These are phyloP conservation scores for Solanum peruvianum DNA, from an alignment of 257 asterid species.

Conservation along the genomic window DNA sequence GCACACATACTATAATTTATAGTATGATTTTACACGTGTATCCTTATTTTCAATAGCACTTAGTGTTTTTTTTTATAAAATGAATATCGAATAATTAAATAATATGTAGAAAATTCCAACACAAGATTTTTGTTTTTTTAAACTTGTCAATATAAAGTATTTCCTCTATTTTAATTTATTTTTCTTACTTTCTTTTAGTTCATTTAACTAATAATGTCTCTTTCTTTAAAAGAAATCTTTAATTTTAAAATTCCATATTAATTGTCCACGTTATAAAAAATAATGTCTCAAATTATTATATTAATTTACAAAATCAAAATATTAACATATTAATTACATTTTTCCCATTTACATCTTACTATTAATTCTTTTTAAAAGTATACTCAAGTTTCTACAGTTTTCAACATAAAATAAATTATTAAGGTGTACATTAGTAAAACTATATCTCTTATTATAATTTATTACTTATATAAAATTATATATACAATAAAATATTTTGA, in stretches of 20 bases:
- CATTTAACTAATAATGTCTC: neutral
- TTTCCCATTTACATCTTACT: neutral
- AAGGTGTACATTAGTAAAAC: neutral
- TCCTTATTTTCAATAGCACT: neutral
- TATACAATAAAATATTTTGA: neutral
- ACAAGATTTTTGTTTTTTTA: too few relatives aligned
- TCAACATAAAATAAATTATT: neutral
- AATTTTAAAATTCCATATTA: too few relatives aligned
- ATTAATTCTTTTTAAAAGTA: too few relatives aligned
- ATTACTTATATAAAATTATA: too few relatives aligned
- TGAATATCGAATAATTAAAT: too few relatives aligned
- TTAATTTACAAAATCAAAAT: neutral
- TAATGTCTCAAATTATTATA: neutral
- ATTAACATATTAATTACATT: neutral
- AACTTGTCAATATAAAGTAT: neutral
- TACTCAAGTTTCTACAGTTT: neutral
- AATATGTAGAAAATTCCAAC: neutral
- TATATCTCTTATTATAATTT: neutral
- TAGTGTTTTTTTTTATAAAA: too few relatives aligned
- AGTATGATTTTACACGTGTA: neutral
- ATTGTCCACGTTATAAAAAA: neutral
- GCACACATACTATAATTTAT: neutral
- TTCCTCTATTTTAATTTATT: neutral
- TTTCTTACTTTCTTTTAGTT: neutral
- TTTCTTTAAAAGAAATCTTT: neutral